Evolutionary conservation across 805 yeast genomes (phyloP).

Genomic region (Kazachstania africana): DNA sequence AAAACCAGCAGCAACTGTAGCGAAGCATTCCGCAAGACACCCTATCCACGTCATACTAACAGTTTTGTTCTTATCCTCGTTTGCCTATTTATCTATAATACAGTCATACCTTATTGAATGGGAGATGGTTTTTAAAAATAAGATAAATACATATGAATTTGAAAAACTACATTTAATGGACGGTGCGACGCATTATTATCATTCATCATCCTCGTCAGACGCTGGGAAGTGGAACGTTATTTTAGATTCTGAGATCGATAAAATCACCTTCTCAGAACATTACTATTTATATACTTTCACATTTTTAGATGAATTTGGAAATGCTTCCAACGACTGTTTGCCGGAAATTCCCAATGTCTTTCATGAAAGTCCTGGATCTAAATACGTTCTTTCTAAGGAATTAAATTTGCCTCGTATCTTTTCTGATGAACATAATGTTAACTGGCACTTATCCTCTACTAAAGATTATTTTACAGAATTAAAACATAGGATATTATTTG

Average conservation of each 20-base stretch:
- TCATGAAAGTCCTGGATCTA: conserved; percentile 11
- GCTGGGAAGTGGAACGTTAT: conserved; percentile 4
- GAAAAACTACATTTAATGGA: conserved; percentile 17
- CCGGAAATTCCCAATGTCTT: conserved; percentile 21
- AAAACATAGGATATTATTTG: not conserved
- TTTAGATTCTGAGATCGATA: not conserved
- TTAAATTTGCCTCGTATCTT: conserved; percentile 12
- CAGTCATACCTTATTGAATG: conserved; percentile 45
- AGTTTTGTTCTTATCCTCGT: conserved; percentile 62
- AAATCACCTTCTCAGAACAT: conserved; percentile 7
- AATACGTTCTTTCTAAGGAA: conserved; percentile 15
- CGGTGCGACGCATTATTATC: conserved; percentile 9
- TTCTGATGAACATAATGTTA: conserved; percentile 31
- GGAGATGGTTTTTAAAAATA: conserved; percentile 21
- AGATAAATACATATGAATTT: conserved; percentile 8
- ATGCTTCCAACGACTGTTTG: conserved; percentile 2
- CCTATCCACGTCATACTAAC: conserved; percentile 79
- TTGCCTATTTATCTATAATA: conserved; percentile 65
- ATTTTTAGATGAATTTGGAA: conserved; percentile 12
- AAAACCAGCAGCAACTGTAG: conserved; percentile 34
- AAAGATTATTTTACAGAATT: conserved; percentile 2
- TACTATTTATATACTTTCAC: conserved; percentile 21
- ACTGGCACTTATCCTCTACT: conserved; percentile 39
- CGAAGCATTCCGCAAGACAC: conserved; percentile 52
- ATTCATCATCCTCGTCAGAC: conserved; percentile 5